Conservation (phyloP, 306 rosid genomes). For the Ochetophila trinervis region DNA sequence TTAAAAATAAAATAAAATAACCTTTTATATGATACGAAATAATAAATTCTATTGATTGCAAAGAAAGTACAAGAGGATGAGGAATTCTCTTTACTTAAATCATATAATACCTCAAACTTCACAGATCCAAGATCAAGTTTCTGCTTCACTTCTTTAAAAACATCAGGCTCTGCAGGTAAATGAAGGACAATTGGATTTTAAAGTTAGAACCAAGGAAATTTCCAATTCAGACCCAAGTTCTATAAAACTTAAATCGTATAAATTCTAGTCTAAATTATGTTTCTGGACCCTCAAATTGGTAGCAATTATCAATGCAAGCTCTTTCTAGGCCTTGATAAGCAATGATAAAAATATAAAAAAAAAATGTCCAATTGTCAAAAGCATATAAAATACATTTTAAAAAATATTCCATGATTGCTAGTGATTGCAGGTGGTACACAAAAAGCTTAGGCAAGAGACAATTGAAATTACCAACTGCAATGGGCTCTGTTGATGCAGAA, state of each 20-base stretch:
- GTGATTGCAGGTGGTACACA: no score
- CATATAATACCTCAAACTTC: conserved; percentile 72
- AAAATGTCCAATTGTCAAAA: no score
- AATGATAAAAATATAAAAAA: no score
- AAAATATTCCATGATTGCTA: no score
- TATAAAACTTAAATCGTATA: no score
- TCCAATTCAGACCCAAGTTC: no score
- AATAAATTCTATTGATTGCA: neutral
- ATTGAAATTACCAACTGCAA: conserved; percentile 74
- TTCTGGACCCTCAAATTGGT: no score
- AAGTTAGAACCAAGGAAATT: neutral
- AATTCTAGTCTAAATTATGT: no score
- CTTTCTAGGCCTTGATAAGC: no score
- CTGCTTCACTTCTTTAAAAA: conserved; percentile 92
- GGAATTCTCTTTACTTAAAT: neutral
- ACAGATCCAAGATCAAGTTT: conserved; percentile 92
- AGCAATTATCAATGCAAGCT: no score
- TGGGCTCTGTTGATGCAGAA: conserved; percentile 93
- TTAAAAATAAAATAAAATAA: neutral
- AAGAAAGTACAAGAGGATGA: no score
- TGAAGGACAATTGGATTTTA: conserved; percentile 12
- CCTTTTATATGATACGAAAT: neutral
- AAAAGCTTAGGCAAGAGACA: neutral
- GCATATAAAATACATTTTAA: no score
- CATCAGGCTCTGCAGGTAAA: conserved; percentile 82